phyloP scores from a whole-genome alignment of 768 basidiomycete genomes.

The Mycena capillaripes region DNA sequence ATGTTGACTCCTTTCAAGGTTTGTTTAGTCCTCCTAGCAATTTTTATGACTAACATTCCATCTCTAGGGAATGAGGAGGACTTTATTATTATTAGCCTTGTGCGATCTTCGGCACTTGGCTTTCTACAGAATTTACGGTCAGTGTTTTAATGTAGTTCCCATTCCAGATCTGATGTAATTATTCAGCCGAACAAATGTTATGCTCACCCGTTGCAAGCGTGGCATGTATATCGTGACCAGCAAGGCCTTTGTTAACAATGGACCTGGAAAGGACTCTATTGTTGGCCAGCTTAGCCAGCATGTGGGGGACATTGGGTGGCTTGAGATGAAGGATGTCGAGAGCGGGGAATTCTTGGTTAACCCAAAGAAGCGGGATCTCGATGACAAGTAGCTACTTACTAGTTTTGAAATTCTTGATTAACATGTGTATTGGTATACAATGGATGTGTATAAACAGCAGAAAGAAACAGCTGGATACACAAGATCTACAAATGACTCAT shows the following conservation, averaged over 20 bases:
- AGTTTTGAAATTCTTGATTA: conserved; percentile 22
- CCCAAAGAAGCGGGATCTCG: conserved; percentile 27
- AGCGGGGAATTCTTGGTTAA: conserved; percentile 47
- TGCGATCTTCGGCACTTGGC: conserved; percentile 70
- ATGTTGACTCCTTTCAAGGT: conserved; percentile 38
- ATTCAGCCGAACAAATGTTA: conserved; percentile 79
- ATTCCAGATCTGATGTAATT: background rate
- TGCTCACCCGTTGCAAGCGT: conserved; percentile 85
- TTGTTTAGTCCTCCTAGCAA: background rate
- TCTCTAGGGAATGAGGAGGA: conserved; percentile 87
- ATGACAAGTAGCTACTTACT: background rate
- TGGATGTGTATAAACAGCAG: conserved; percentile 11
- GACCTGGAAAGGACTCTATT: conserved; percentile 61
- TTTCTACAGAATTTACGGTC: conserved; percentile 72
- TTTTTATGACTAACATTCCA: conserved; percentile 9
- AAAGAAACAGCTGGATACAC: conserved; percentile 12
- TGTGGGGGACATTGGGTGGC: conserved; percentile 56
- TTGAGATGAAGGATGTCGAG: conserved; percentile 54
- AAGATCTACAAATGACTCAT: conserved; percentile 47
- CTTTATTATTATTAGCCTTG: conserved; percentile 80
- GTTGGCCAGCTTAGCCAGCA: conserved; percentile 58
- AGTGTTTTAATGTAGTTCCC: background rate
- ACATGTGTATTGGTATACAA: conserved; percentile 25
- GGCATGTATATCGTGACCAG: conserved; percentile 85
- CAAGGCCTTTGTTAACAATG: conserved; percentile 67